Conservation (phyloP, 2,329 filamentous ascomycete species). For the Onygenales sp. region DNA sequence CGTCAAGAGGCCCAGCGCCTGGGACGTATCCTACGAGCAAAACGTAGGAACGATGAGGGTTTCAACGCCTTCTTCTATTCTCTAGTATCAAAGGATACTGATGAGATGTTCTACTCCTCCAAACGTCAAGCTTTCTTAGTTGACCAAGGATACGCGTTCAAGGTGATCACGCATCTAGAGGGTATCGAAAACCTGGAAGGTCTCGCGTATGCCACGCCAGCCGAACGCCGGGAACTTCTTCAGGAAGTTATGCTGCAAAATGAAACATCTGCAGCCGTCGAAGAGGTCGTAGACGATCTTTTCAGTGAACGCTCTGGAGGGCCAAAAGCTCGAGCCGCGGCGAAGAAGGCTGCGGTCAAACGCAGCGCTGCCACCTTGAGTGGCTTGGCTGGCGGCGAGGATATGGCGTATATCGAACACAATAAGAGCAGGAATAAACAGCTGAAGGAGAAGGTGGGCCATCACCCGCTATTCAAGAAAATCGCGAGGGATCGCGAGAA, state of each 20-base stretch:
- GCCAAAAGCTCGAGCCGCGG: constrained; percentile 25
- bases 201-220: constrained; percentile 68
- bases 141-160: constrained; percentile 97
- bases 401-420: constrained; percentile 93
- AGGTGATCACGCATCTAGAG: constrained; percentile 91
- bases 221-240: constrained; percentile 75
- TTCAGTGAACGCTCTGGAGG: constrained; percentile 49
- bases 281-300: constrained; percentile 59
- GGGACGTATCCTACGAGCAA: constrained; percentile 86
- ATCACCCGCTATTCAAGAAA: constrained; percentile 58
- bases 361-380: constrained; percentile 77
- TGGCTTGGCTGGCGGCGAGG: constrained; percentile 81
- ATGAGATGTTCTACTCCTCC: constrained; percentile 96
- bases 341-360: constrained; percentile 53
- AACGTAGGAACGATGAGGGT: constrained; percentile 91
- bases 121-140: constrained; percentile 96
- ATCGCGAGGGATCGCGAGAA: constrained; percentile 53
- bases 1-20: constrained; percentile 92
- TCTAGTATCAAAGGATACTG: constrained; percentile 90
- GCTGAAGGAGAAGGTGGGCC: constrained; percentile 52
- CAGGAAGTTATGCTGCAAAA: constrained; percentile 84
- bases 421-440: constrained; percentile 63
- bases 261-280: constrained; percentile 61
- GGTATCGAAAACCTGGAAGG: constrained; percentile 78
- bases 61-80: constrained; percentile 99